Conservation (phyloP, 495 filamentous ascomycete genomes). For the Hypoxylon lienhwacheense region DNA sequence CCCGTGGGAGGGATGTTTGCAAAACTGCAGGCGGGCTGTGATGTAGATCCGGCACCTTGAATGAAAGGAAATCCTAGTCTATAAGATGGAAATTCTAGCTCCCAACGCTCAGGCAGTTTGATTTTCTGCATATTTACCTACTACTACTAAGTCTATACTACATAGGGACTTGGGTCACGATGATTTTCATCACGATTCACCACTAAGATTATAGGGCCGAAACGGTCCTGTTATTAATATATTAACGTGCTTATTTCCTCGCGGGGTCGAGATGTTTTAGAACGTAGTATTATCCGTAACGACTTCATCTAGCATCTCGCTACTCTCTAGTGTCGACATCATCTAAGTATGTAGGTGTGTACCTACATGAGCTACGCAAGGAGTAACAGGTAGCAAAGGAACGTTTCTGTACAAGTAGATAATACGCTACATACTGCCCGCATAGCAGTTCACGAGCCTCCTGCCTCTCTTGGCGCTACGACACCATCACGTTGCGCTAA, state of each 20-base stretch:
- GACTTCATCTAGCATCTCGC: conserved; percentile 31
- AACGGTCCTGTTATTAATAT: conserved; percentile 5
- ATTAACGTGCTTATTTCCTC: conserved; percentile 14
- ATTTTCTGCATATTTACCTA: neutral
- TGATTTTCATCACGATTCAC: conserved; percentile 9
- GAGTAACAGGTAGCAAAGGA: conserved; percentile 3
- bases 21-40: neutral
- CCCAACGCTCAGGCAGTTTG: conserved; percentile 19
- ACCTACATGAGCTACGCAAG: conserved; percentile 13
- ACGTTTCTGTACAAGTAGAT: no score
- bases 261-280: conserved; percentile 25
- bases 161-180: conserved; percentile 12
- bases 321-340: conserved; percentile 34
- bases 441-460: conserved; percentile 14
- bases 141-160: neutral
- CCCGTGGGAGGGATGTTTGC: conserved; percentile 2
- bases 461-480: conserved; percentile 27
- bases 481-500: conserved; percentile 32
- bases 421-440: no score
- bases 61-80: conserved; percentile 4
- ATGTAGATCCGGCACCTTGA: neutral
- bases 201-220: conserved; percentile 27
- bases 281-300: conserved; percentile 33
- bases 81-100: conserved; percentile 19
- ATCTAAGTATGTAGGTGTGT: conserved; percentile 10